Evolutionary conservation across 331 rosid species (phyloP).

Genomic region (Stylosanthes scabra): DNA sequence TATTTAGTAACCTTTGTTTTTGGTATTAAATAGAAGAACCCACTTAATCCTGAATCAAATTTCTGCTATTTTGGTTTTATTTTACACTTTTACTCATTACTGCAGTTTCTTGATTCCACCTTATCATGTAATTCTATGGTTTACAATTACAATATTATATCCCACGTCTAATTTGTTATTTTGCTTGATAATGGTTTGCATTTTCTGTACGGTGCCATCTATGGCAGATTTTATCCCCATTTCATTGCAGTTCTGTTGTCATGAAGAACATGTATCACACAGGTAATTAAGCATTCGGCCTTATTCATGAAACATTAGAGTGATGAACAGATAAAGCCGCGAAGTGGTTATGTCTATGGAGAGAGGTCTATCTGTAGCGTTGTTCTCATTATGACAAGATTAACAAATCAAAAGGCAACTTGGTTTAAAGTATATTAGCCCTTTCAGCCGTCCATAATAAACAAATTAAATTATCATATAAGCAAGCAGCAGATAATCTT

Average conservation of each 20-base stretch:
- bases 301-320: too few relatives aligned
- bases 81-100: too few relatives aligned
- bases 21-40: too few relatives aligned
- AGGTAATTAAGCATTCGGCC: neutral
- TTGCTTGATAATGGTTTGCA: neutral
- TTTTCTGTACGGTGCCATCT: neutral
- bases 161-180: too few relatives aligned
- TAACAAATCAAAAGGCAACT: constrained; percentile 1
- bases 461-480: neutral
- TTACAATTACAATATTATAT: too few relatives aligned
- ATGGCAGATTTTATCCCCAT: too few relatives aligned
- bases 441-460: constrained; percentile 39
- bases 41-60: neutral
- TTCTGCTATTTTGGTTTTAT: too few relatives aligned
- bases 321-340: too few relatives aligned
- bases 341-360: neutral
- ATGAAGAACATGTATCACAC: neutral
- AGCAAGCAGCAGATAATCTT: constrained; percentile 31
- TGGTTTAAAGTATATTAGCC: constrained; percentile 19
- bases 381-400: constrained; percentile 11
- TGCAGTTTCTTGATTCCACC: too few relatives aligned
- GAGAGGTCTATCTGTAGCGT: neutral
- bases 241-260: neutral
- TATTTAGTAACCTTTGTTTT: too few relatives aligned
- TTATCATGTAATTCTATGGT: too few relatives aligned